A percentile compares a stretch with the other conserved stretches of the same genome.
Conservation (phyloP, 257 asterid genomes). For the Solanum arcanum region DNA sequence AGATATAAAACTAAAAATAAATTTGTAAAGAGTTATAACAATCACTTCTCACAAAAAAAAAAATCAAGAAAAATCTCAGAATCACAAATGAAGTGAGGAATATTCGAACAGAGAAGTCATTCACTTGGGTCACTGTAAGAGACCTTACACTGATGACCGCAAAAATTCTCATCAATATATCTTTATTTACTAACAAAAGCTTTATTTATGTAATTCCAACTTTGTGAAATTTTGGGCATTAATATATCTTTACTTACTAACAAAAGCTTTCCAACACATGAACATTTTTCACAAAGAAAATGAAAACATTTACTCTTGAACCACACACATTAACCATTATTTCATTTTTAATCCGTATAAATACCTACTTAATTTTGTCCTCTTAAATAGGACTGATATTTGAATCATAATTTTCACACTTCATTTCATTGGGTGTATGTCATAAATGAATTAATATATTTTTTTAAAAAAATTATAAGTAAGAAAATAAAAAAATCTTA, state of each 20-base stretch:
- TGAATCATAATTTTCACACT: neutral
- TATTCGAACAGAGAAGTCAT: neutral
- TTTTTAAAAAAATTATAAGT: neutral
- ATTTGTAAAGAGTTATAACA: neutral
- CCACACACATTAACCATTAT: neutral
- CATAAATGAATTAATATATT: neutral
- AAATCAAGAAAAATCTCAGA: neutral
- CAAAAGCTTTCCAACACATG: neutral
- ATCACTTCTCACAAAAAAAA: neutral
- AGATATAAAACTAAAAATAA: neutral
- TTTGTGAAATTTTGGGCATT: neutral
- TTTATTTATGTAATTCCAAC: neutral
- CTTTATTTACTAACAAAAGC: too few relatives aligned
- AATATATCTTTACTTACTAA: neutral
- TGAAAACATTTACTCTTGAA: neutral
- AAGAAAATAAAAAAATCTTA: neutral
- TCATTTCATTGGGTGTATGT: neutral
- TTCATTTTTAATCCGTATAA: neutral
- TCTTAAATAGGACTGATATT: neutral
- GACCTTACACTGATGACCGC: neutral
- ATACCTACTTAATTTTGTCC: neutral
- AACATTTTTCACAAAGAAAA: neutral
- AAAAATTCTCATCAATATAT: neutral
- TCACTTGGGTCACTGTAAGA: neutral
- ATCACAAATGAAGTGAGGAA: slow-evolving; percentile 10